A percentile compares a stretch with the other conserved stretches of the same genome.
These are phyloP conservation scores for Populus ilicifolia DNA, from an alignment of 345 rosid species.

Conservation along the genomic window DNA sequence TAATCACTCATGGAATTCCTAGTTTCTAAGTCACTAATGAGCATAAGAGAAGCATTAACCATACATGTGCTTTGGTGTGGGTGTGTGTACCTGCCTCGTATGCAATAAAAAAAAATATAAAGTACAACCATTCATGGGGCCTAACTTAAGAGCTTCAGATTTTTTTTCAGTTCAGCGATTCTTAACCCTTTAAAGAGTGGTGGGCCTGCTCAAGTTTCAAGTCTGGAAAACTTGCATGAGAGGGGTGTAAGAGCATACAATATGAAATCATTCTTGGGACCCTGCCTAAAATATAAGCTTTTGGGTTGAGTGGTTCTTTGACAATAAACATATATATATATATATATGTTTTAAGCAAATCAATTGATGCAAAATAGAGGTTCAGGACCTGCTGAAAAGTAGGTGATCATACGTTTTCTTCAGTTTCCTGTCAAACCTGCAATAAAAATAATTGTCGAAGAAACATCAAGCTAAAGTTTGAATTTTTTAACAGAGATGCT, in stretches of 20 bases:
- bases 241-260: neutral
- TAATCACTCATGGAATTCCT: neutral
- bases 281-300: no score
- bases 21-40: neutral
- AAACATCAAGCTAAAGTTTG: neutral
- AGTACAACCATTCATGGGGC: neutral
- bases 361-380: neutral
- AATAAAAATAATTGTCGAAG: constrained; percentile 18
- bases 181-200: neutral
- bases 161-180: neutral
- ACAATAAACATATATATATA: no score
- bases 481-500: neutral
- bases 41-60: neutral
- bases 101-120: neutral
- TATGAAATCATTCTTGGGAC: no score
- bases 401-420: constrained; percentile 84
- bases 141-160: neutral
- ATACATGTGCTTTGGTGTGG: neutral
- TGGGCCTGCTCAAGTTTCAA: neutral
- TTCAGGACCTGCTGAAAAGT: constrained; percentile 85
- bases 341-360: neutral
- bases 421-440: constrained; percentile 93
- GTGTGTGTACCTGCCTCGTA: neutral
- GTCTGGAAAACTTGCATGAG: neutral
- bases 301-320: no score